These are phyloP conservation scores for Geoglossum cookeanum DNA, from an alignment of 2,329 filamentous ascomycete genomes.

Conservation along the genomic window DNA sequence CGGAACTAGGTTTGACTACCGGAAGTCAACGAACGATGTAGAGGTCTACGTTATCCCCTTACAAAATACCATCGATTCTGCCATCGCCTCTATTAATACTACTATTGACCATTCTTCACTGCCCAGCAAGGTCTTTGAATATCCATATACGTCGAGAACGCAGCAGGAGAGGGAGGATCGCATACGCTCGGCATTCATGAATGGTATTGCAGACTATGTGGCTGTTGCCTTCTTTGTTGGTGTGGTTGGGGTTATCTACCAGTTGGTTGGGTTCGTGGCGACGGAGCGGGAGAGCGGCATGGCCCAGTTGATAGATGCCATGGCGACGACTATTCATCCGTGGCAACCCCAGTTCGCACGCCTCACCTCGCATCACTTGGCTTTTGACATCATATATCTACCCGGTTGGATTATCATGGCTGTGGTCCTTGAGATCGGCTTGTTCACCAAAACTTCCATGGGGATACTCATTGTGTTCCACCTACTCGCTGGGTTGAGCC, in stretches of 20 bases:
- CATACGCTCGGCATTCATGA: slow-evolving; percentile 53
- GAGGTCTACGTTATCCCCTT: slow-evolving; percentile 64
- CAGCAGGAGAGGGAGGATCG: slow-evolving; percentile 43
- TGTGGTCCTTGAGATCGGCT: slow-evolving; percentile 39
- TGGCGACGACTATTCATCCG: slow-evolving; percentile 58
- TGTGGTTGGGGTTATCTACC: slow-evolving; percentile 67
- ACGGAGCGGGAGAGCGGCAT: slow-evolving; percentile 74
- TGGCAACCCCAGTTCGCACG: slow-evolving; percentile 66
- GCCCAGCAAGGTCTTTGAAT: slow-evolving; percentile 36
- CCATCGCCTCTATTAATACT: slow-evolving; percentile 41
- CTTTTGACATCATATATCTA: slow-evolving; percentile 62
- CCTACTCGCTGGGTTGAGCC: slow-evolving; percentile 53
- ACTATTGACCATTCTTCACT: slow-evolving; percentile 22
- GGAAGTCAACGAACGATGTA: slow-evolving; percentile 48
- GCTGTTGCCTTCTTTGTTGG: slow-evolving; percentile 63
- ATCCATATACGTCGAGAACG: slow-evolving; percentile 56
- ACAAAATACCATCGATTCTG: slow-evolving; percentile 56
- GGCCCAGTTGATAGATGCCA: slow-evolving; percentile 73
- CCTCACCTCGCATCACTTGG: slow-evolving; percentile 59
- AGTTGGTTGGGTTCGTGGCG: slow-evolving; percentile 70
- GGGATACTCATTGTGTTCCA: slow-evolving; percentile 56
- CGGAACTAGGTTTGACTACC: slow-evolving; percentile 43
- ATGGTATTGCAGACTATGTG: slow-evolving; percentile 53
- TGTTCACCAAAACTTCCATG: slow-evolving; percentile 44
- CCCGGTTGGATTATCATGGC: slow-evolving; percentile 69